Base-by-base conservation (phyloP, 345 rosid genomes). In the Eutrema yunnanense region DNA sequence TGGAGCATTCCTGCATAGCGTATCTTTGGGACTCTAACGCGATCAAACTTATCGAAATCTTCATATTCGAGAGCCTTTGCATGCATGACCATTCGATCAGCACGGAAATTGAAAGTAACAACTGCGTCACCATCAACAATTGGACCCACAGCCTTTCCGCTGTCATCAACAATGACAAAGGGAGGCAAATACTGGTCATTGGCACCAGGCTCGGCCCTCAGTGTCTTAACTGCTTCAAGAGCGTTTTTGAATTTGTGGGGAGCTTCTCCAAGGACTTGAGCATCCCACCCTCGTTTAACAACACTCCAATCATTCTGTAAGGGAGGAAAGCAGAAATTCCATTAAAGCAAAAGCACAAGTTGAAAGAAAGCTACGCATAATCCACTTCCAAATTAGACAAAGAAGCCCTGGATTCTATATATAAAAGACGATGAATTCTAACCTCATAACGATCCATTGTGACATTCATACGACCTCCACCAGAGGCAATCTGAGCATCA, bases 381-480 rank as follows among this genome's bases (percentile, higher is more conserved):
- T 40, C 58, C 10, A 43, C 11, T 8, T n/a, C 63, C 1, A 6
- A 32, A 37, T 0, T 29, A 40, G 7, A 26, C 13, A 13, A 34
- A 16, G 22, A 11, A 26, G 37, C 6, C 16, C 22, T n/a, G 43
- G 43, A 32, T 53, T 56, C 33, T 8, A 33, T 34, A 30, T 30
- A 3, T 6, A 38, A 13, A 27, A 13, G 58, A 8, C 6, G 26
- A 42, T 2, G 40, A 12, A 27, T 2, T 19, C 38, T 12, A 33
- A 90, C 99, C 96, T 95, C 99, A 64, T 95, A 95, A 37, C 99
- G 97, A 76, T 95, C 99, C 99, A 95, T 92, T 4, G 97, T 95
- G 32, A 95, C 98, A 43, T 84, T 67, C 99, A 95, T 95, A 40
- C 99, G 96, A 49, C 99, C 99, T 58, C 99, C 99, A 79, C 99